phyloP scores from a whole-genome alignment of 495 filamentous ascomycete species.

The Ramalina intermedia region DNA sequence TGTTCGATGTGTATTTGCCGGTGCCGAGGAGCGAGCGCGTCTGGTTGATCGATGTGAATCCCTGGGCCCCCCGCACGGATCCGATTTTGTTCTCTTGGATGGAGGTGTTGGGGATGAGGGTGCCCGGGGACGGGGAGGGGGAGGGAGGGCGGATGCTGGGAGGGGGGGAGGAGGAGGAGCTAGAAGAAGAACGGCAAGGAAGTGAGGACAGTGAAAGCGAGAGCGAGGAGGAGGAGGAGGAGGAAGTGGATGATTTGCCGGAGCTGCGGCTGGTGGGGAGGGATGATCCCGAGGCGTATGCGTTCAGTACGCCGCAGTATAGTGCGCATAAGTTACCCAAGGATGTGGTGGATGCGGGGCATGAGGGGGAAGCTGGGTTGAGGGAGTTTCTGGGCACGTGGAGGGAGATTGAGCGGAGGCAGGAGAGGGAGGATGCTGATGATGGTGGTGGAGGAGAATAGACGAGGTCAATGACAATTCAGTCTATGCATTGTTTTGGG shows the following conservation, averaged over 20 bases:
- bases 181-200: conserved; percentile 28
- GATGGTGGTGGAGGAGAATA: conserved; percentile 23
- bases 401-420: conserved; percentile 58
- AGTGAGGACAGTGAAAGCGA: conserved; percentile 10
- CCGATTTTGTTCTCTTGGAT: conserved; percentile 80
- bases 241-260: conserved; percentile 44
- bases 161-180: conserved; percentile 25
- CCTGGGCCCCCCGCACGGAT: conserved; percentile 86
- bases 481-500: no score
- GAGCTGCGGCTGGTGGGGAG: conserved; percentile 71
- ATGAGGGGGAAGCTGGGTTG: conserved; percentile 54
- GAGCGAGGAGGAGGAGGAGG: conserved; percentile 20
- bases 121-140: conserved; percentile 22
- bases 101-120: conserved; percentile 61
- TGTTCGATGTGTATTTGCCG: conserved; percentile 83
- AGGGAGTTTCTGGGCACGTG: conserved; percentile 78
- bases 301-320: conserved; percentile 73
- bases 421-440: conserved; percentile 36
- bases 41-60: conserved; percentile 86
- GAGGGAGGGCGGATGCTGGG: conserved; percentile 11
- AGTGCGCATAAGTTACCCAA: conserved; percentile 90
- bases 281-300: conserved; percentile 76
- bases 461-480: no score
- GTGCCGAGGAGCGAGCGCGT: conserved; percentile 54
- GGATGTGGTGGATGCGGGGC: conserved; percentile 84